phyloP scores from a whole-genome alignment of 768 basidiomycete genomes.

The Jaapia argillacea region DNA sequence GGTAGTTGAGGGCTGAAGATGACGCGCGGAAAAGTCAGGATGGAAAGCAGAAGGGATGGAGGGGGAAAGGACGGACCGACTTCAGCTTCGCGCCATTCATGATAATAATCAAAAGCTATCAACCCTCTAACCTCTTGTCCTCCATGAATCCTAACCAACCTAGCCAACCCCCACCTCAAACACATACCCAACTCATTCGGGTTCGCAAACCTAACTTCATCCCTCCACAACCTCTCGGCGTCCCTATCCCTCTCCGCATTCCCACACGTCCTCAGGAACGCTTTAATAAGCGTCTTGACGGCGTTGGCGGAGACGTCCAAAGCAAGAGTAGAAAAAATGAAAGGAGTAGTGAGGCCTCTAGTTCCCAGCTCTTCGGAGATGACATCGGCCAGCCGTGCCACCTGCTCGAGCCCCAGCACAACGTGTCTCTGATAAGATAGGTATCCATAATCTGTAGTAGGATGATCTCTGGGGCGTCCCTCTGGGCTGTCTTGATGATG shows the following conservation, averaged over 20 bases:
- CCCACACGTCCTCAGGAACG: slow-evolving; percentile 63
- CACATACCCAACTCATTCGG: slow-evolving; percentile 88
- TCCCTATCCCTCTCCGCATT: slow-evolving; percentile 19
- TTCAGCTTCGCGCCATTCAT: slow-evolving; percentile 76
- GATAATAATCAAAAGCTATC: slow-evolving; percentile 77
- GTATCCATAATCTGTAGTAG: slow-evolving; percentile 74
- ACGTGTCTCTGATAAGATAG: slow-evolving; percentile 66
- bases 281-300: slow-evolving; percentile 67
- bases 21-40: slow-evolving; percentile 5
- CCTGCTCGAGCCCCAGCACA: slow-evolving; percentile 65
- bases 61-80: slow-evolving; percentile 42
- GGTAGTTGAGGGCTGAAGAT: slow-evolving; percentile 48
- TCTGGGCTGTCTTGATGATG: slow-evolving; percentile 8
- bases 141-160: slow-evolving; percentile 61
- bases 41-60: slow-evolving; percentile 4
- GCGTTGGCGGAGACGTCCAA: slow-evolving; percentile 74
- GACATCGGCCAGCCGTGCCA: slow-evolving; percentile 60
- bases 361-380: slow-evolving; percentile 60
- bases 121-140: slow-evolving; percentile 76
- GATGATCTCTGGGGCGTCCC: slow-evolving; percentile 14
- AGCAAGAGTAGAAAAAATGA: slow-evolving; percentile 84
- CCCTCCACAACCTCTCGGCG: slow-evolving; percentile 53
- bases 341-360: slow-evolving; percentile 74
- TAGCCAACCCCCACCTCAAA: slow-evolving; percentile 84
- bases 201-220: slow-evolving; percentile 77